Base-by-base conservation (phyloP, 306 rosid genomes). In the Cicer pinnatifidum region DNA sequence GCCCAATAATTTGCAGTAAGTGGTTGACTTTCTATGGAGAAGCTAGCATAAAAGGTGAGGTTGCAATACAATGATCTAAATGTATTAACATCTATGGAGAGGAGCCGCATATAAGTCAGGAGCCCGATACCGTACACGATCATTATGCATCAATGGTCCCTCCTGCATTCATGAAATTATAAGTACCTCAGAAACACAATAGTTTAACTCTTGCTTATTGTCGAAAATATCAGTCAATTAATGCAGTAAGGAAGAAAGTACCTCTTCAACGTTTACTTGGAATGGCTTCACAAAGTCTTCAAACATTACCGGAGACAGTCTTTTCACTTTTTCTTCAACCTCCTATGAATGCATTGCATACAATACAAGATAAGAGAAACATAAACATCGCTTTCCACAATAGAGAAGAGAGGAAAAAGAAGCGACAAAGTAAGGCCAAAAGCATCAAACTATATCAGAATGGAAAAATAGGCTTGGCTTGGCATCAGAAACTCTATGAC, bases 251-350 rank as follows among this genome's bases (percentile, higher is more conserved):
- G 63, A 71, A 51, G 50, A 76, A 81, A 64, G 76, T 88, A 91
- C 98, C 96, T 85, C 79, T 20, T 88, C 97, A 79, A 82, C 62
- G 77, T 91, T 82, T 70, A 91, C 86, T 75, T 89, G 97, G 91
- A 84, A 88, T 46, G 98, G 96, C 83, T 77, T 77, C 66, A 87
- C 89, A 68, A 85, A 91, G 81, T 94, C 96, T 83, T 94, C 90
- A 59, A 91, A 94, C 97, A 94, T 89, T 75, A 85, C 85, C 4
- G 96, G 97, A 64, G 95, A 84, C 51, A 88, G 81, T 52, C 68
- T 74, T 88, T 89, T 88, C 84, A 94, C 52, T 84, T 84, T 91
- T 73, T 88, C 93, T 89, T 82, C 86, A 76, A 94, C 90, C 85
- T 94, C 99, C 99, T 94, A 51, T 11, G 9, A 40, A 73, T 28